Percentiles rank a stretch among this genome's conserved stretches.
Conservation (phyloP, 495 filamentous ascomycete species). For the Neurospora sp. region DNA sequence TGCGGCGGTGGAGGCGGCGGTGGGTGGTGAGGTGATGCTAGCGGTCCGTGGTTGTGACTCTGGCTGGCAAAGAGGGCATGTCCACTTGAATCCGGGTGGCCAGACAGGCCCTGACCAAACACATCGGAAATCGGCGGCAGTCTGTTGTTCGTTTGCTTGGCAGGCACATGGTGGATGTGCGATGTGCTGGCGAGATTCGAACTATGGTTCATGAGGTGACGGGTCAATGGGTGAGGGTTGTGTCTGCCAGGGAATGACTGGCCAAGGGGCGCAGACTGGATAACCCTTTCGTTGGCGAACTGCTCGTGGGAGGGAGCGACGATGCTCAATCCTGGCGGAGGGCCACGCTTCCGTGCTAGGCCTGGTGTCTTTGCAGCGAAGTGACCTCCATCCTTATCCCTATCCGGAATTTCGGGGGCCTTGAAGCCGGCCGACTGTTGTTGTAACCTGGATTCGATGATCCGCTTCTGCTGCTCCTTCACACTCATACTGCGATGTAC, state of each 20-base stretch:
- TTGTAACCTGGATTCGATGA: slow-evolving; percentile 87
- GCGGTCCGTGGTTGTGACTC: slow-evolving; percentile 32
- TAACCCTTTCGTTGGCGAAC: slow-evolving; percentile 90
- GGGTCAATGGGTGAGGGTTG: slow-evolving; percentile 67
- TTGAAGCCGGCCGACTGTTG: slow-evolving; percentile 72
- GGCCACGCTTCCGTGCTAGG: slow-evolving; percentile 57
- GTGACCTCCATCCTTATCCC: slow-evolving; percentile 42
- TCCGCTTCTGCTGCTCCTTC: slow-evolving; percentile 83
- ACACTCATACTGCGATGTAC: slow-evolving; percentile 89
- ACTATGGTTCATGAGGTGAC: slow-evolving; percentile 75
- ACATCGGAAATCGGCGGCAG: slow-evolving; percentile 92
- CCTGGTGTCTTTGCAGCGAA: slow-evolving; percentile 57
- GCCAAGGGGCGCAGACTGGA: slow-evolving; percentile 92
- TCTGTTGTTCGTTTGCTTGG: slow-evolving; percentile 81
- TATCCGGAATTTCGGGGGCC: slow-evolving; percentile 39
- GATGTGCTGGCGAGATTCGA: slow-evolving; percentile 78
- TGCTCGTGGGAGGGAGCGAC: slow-evolving; percentile 92
- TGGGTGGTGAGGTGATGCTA: slow-evolving; percentile 65
- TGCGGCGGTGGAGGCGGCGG: slow-evolving; percentile 28
- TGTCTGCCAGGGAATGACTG: slow-evolving; percentile 91
- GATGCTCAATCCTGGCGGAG: slow-evolving; percentile 86
- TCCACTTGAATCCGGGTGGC: slow-evolving; percentile 56
- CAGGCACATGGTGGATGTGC: slow-evolving; percentile 86
- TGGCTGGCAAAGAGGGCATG: slow-evolving; percentile 41
- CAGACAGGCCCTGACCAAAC: slow-evolving; percentile 74